Base-by-base conservation (phyloP, 441 rosid genomes). In the Oxalis stricta region DNA sequence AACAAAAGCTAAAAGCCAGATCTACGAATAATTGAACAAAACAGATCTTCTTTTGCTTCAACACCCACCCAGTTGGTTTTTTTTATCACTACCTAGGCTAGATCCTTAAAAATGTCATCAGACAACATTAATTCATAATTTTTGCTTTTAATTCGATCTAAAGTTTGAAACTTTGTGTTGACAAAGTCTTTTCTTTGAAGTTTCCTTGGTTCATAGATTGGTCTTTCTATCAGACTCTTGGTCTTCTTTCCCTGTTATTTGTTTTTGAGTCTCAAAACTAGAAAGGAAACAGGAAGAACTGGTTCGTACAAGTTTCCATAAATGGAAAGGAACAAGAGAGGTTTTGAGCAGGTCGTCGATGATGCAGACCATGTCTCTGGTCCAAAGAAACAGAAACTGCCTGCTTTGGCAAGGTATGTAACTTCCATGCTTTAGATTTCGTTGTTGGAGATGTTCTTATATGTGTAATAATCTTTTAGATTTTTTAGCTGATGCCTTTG, bases 321-420 rank as follows among this genome's bases (percentile, higher is more conserved):
- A 51, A 84, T 84, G 95, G 97, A 76, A 62, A 60, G 77, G 59
- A 69, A 61, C 66, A 74, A 84, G 69, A 75, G 97, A 50, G 80
- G 73, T 28, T 65, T 53, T 63, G 80, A 73, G 45, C 65, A 69
- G 51, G 58, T 64, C 48, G 61, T 53, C 51, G 89, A 75, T 48
- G 89, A 79, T 61, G 75, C 52, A 44, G 65, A 58, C 33, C 42
- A 52, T 45, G 41, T 63, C 38, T 66, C 76, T 1, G 88, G 71
- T 46, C 59, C 84, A 5, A 88, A 88, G 64, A 88, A 63, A 71
- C 69, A 77, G 38, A 89, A 76, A 58, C 24, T 82, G 53, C 95
- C 95, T 17, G 84, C 85, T 60, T 78, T 89, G 55, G 94, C 92
- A 40, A 79, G 95, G 97, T 89, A 59, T 48, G 64, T 46, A 44